Percentiles rank a stretch among this genome's conserved stretches.
Evolutionary conservation across 169 alveolate species (phyloP).

Genomic region (Plasmodium fragile): DNA sequence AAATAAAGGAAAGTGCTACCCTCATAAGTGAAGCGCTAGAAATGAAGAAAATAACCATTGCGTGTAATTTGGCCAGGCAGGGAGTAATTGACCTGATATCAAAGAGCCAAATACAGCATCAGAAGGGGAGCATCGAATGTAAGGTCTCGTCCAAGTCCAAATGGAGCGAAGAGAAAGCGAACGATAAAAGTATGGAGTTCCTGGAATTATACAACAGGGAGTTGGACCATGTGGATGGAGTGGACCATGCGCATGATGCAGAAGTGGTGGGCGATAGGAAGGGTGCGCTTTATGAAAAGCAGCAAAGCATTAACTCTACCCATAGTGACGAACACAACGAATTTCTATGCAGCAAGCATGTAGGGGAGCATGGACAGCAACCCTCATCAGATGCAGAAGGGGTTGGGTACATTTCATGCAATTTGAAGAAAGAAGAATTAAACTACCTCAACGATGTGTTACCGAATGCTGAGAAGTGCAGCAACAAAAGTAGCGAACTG

Average conservation of each 20-base stretch:
- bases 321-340: conserved; percentile 5
- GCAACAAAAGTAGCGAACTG: conserved; percentile 24
- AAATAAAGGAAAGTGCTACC: background rate
- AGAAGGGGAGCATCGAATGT: conserved; percentile 17
- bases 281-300: background rate
- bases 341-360: background rate
- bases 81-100: conserved; percentile 75
- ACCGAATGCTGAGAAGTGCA: conserved; percentile 30
- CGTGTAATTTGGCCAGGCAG: conserved; percentile 76
- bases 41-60: conserved; percentile 52
- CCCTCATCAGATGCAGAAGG: background rate
- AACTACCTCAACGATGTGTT: conserved; percentile 12
- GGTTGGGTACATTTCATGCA: conserved; percentile 15
- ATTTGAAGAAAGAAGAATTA: conserved; percentile 37
- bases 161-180: conserved; percentile 15
- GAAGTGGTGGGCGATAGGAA: background rate
- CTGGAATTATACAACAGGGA: conserved; percentile 17
- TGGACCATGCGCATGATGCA: background rate
- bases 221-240: background rate
- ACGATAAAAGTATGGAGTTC: conserved; percentile 47
- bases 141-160: conserved; percentile 10
- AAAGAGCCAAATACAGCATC: conserved; percentile 61
- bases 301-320: background rate
- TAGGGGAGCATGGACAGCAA: background rate
- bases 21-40: conserved; percentile 35